These are phyloP conservation scores for Claviceps paspali DNA, from an alignment of 2,329 filamentous ascomycete genomes.

Conservation along the genomic window DNA sequence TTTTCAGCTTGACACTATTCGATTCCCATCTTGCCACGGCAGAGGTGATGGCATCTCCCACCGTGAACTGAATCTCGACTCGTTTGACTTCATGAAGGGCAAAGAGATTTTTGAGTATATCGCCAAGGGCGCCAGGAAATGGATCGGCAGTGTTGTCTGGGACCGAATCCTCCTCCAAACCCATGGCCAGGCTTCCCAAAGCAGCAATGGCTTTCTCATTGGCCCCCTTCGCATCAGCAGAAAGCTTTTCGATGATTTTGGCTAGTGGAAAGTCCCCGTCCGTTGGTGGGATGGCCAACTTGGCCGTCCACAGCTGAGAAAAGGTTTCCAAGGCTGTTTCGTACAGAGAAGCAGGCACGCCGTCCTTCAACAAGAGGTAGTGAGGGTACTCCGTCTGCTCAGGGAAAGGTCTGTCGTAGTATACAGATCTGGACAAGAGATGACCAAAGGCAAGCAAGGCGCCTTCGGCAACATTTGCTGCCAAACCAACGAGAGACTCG, in stretches of 20 bases:
- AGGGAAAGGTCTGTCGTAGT: constrained; percentile 23
- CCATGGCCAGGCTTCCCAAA: constrained; percentile 60
- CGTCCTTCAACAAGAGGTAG: constrained; percentile 17
- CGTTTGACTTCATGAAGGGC: constrained; percentile 70
- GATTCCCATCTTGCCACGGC: constrained; percentile 72
- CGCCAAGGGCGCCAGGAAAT: constrained; percentile 26
- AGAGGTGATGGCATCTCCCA: constrained; percentile 76
- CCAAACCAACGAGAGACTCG: constrained; percentile 25
- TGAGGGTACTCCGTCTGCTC: constrained; percentile 15
- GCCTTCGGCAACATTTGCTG: constrained; percentile 32
- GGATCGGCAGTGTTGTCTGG: neutral
- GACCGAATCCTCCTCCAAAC: constrained; percentile 24
- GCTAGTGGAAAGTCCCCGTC: constrained; percentile 17
- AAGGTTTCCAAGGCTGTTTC: constrained; percentile 29
- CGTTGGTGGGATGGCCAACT: constrained; percentile 20
- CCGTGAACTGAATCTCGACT: constrained; percentile 75
- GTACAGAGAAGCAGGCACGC: constrained; percentile 21
- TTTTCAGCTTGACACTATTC: constrained; percentile 54
- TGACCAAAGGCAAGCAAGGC: constrained; percentile 29
- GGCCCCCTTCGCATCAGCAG: constrained; percentile 57
- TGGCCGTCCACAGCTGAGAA: constrained; percentile 31
- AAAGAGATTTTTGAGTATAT: constrained; percentile 55
- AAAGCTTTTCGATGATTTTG: constrained; percentile 45
- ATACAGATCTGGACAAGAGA: constrained; percentile 27
- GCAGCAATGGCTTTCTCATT: constrained; percentile 71